These are phyloP conservation scores for Albatrellus ellisii DNA, from an alignment of 768 basidiomycete species.

Conservation along the genomic window DNA sequence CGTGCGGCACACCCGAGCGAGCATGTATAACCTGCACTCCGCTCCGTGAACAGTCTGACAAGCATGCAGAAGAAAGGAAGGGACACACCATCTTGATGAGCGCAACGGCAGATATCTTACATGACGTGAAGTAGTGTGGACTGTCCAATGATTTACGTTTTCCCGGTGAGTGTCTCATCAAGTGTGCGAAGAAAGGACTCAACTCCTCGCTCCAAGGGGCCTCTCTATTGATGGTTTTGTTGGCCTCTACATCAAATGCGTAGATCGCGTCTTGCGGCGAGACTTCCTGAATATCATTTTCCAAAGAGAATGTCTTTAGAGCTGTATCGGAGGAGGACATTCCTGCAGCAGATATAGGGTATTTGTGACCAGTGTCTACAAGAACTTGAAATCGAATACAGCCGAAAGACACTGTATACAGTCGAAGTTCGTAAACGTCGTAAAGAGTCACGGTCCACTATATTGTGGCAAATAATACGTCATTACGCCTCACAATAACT, in stretches of 20 bases:
- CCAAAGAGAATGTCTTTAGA: constrained; percentile 58
- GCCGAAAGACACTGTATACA: no score
- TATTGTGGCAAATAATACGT: no score
- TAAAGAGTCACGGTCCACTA: no score
- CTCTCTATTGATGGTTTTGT: constrained; percentile 51
- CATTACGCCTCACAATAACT: no score
- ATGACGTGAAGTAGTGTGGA: constrained; percentile 74
- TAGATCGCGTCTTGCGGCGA: constrained; percentile 73
- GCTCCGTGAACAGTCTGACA: constrained; percentile 5
- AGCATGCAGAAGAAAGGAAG: neutral
- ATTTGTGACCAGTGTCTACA: no score
- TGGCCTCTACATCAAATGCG: constrained; percentile 55
- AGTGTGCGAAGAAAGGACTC: neutral
- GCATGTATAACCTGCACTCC: constrained; percentile 85
- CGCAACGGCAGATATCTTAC: constrained; percentile 91
- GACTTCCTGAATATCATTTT: constrained; percentile 58
- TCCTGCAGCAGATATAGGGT: no score
- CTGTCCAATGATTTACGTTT: constrained; percentile 23
- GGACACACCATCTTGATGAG: constrained; percentile 80
- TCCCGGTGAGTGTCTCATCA: constrained; percentile 1
- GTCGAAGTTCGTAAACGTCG: no score
- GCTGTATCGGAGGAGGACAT: constrained; percentile 38
- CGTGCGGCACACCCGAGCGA: constrained; percentile 91
- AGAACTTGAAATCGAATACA: no score
- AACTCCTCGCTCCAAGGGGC: constrained; percentile 85